Base-by-base conservation (phyloP, 2,329 filamentous ascomycete species). In the Chrysoporthe puriensis region DNA sequence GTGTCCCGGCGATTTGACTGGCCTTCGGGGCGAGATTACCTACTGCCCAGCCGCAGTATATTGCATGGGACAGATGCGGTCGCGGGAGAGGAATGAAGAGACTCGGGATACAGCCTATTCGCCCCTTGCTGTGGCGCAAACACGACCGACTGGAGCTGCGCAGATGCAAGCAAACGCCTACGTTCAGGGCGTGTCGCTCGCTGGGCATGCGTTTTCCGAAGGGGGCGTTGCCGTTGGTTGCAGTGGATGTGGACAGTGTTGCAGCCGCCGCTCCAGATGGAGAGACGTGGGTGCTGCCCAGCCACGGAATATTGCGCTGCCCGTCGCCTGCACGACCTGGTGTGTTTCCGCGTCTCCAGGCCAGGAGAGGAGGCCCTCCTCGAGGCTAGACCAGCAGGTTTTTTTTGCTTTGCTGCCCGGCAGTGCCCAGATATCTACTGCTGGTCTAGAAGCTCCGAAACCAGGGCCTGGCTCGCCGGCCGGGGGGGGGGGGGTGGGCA, bases 101-200 rank as follows among this genome's bases (percentile, higher is more conserved):
- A 32, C 42, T 66, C 54, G 64, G 26, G 64, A 58, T 66, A 40
- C 63, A 66, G 67, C 64, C 65, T 56, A 66, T 66, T 66, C 64
- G 67, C 56, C 60, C 56, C 42, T 21, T 40, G 7, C 14, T n/a
- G 46, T 60, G 63, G 64, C 50, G 46, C 57, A 44, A 18, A 61
- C 43, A 52, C 44, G 44, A 62, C 11, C n/a, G 62, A 43, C 16
- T 26, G 64, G 58, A 26, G 48, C 44, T 61, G 60, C n/a, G 42
- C 40, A 32, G 11, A 26, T 52, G 50, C 32, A 46, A 56, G 60
- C 60, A 69, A 50, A 50, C 42, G 43, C 48, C 60, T 57, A 50
- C 50, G 36, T 36, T 60, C 56, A 61, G 60, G 67, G 64, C 67
- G 46, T 59, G 59, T 44, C 57, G 56, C 64, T 56, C 57, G 56